A percentile compares a stretch with the other conserved stretches of the same genome.
These are phyloP conservation scores for Hsuehochloa calcarea DNA, from an alignment of 176 grass and related monocot species.

Conservation along the genomic window DNA sequence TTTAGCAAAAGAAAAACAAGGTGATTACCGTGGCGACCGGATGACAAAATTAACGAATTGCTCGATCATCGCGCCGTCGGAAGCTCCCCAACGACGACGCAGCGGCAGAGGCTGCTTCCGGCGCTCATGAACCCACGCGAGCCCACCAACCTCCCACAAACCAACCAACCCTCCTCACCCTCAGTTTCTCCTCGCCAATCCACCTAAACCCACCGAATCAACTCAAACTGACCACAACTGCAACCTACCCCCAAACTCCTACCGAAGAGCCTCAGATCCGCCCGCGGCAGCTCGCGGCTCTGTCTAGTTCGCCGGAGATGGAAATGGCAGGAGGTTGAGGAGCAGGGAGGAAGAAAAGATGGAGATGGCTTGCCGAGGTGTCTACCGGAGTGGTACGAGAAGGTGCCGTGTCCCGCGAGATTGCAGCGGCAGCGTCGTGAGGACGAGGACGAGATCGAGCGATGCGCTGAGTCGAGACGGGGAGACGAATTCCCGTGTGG, in stretches of 20 bases:
- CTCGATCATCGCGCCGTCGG: constrained; percentile 69
- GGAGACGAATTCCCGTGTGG: too few relatives aligned
- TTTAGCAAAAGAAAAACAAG: background rate
- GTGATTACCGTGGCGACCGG: constrained; percentile 82
- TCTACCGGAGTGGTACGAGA: too few relatives aligned
- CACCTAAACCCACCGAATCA: constrained; percentile 6
- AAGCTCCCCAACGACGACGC: constrained; percentile 23
- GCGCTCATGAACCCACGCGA: constrained; percentile 32
- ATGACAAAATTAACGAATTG: constrained; percentile 99
- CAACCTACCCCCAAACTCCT: background rate
- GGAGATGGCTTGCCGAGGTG: too few relatives aligned
- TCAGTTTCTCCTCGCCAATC: too few relatives aligned
- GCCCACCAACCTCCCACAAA: background rate
- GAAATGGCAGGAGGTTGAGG: too few relatives aligned
- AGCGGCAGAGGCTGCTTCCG: background rate
- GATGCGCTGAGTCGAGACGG: too few relatives aligned
- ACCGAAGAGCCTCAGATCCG: constrained; percentile 29
- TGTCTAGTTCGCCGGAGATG: background rate
- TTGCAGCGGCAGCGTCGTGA: too few relatives aligned
- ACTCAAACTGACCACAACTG: background rate
- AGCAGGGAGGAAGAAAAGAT: too few relatives aligned
- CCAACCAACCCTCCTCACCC: too few relatives aligned
- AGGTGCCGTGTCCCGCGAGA: too few relatives aligned
- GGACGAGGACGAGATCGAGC: too few relatives aligned
- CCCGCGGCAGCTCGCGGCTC: background rate